Evolutionary conservation across 257 asterid species (phyloP).

Genomic region (Thymus quinquecostatus): DNA sequence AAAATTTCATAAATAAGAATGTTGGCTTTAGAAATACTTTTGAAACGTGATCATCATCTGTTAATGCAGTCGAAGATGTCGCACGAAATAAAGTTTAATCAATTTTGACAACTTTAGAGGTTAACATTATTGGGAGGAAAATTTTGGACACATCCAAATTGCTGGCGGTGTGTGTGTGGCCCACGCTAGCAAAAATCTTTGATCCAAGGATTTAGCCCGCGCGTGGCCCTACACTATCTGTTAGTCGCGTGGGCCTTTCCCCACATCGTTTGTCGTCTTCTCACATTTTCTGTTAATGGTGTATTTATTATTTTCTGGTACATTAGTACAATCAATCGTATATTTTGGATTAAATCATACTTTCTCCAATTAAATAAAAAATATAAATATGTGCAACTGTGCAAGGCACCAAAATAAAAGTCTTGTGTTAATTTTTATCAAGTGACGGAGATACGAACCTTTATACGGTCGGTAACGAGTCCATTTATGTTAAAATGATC

Average conservation of each 20-base stretch:
- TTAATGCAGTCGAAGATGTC: too few relatives aligned
- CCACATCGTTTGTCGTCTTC: constrained; percentile 30
- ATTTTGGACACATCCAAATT: constrained; percentile 12
- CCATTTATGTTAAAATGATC: too few relatives aligned
- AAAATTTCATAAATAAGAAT: too few relatives aligned
- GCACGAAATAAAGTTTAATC: not conserved
- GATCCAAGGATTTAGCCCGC: constrained; percentile 18
- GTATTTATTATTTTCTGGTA: constrained; percentile 17
- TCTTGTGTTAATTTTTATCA: too few relatives aligned
- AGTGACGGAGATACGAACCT: too few relatives aligned
- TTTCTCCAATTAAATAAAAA: not conserved
- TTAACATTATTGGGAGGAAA: constrained; percentile 18
- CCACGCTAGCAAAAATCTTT: constrained; percentile 22
- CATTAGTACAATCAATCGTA: constrained; percentile 31
- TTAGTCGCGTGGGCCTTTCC: not conserved
- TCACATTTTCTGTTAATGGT: not conserved
- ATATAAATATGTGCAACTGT: too few relatives aligned
- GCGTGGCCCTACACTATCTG: constrained; percentile 24
- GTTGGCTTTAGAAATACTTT: too few relatives aligned
- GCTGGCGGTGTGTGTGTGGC: constrained; percentile 22
- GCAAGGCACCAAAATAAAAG: too few relatives aligned
- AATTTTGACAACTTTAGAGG: constrained; percentile 20
- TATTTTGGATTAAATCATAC: constrained; percentile 11
- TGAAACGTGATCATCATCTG: too few relatives aligned
- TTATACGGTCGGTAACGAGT: too few relatives aligned